Percentiles rank a stretch among this genome's conserved stretches.
Evolutionary conservation across 257 asterid genomes (phyloP).

Genomic region (Solanum peruvianum): DNA sequence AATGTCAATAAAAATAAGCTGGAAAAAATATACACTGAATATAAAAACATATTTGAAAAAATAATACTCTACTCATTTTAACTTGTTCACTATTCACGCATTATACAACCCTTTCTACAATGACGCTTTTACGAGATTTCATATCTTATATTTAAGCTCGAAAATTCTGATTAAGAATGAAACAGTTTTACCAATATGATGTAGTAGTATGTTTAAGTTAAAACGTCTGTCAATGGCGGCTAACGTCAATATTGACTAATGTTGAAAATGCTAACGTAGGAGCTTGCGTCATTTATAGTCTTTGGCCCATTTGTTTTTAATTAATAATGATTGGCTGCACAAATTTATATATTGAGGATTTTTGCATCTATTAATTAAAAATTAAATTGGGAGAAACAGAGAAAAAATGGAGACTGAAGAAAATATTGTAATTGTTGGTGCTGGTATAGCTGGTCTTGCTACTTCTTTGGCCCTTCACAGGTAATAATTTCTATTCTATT

Average conservation of each 20-base stretch:
- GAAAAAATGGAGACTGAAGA: constrained; percentile 3
- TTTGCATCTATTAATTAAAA: neutral
- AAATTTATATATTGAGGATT: neutral
- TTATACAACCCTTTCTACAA: too few species aligned
- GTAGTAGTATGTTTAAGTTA: too few species aligned
- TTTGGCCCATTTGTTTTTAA: neutral
- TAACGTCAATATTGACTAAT: neutral
- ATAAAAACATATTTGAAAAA: too few species aligned
- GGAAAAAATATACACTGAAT: too few species aligned
- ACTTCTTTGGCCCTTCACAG: constrained; percentile 62
- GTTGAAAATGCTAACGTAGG: neutral
- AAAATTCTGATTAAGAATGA: too few species aligned
- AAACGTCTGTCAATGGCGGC: neutral
- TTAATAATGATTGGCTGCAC: neutral
- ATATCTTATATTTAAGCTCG: rapidly evolving
- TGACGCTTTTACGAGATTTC: too few species aligned
- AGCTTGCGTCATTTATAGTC: neutral
- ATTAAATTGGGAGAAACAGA: neutral
- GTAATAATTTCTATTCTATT: constrained; percentile 2
- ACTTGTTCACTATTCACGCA: too few species aligned
- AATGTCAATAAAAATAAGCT: too few species aligned
- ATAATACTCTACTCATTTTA: too few species aligned
- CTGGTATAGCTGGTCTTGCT: constrained; percentile 57
- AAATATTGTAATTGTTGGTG: constrained; percentile 46
- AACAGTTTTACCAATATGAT: rapidly evolving